Percentiles rank a stretch among this genome's conserved stretches.
These are phyloP conservation scores for Kodamaea derodonti DNA, from an alignment of 1,139 yeast species.

Conservation along the genomic window DNA sequence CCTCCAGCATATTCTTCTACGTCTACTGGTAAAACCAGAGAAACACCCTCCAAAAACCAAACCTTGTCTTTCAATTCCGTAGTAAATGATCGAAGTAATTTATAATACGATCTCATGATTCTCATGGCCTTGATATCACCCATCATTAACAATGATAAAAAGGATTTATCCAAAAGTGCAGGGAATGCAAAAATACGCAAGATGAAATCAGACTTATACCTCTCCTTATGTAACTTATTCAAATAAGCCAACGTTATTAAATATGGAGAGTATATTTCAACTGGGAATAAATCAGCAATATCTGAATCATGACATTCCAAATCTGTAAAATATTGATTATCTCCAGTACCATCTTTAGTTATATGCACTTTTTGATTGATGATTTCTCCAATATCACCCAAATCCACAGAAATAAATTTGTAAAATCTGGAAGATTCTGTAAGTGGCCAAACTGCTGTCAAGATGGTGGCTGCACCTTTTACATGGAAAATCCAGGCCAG, in stretches of 20 bases:
- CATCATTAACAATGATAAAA: conserved; percentile 69
- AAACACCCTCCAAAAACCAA: conserved; percentile 93
- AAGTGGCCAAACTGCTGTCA: conserved; percentile 92
- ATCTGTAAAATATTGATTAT: conserved; percentile 45
- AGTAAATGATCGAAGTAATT: conserved; percentile 73
- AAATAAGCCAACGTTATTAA: conserved; percentile 80
- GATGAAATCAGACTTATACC: conserved; percentile 81
- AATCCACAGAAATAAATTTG: conserved; percentile 73
- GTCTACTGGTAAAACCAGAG: conserved; percentile 78
- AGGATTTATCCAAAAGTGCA: conserved; percentile 77
- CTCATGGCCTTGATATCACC: conserved; percentile 88
- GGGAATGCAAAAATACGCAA: conserved; percentile 90
- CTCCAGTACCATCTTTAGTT: conserved; percentile 13
- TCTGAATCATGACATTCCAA: conserved; percentile 84
- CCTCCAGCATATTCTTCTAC: conserved; percentile 84
- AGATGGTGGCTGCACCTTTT: conserved; percentile 91
- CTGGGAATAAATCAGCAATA: conserved; percentile 81
- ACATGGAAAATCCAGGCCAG: conserved; percentile 97
- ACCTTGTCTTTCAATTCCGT: conserved; percentile 84
- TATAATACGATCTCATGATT: conserved; percentile 84
- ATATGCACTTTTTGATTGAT: conserved; percentile 46
- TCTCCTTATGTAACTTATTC: conserved; percentile 77
- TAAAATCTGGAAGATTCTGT: conserved; percentile 73
- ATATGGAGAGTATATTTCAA: conserved; percentile 78
- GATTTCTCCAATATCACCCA: conserved; percentile 80